Conservation (phyloP, 352 stramenopile genomes). For the Aphanomyces invadans region DNA sequence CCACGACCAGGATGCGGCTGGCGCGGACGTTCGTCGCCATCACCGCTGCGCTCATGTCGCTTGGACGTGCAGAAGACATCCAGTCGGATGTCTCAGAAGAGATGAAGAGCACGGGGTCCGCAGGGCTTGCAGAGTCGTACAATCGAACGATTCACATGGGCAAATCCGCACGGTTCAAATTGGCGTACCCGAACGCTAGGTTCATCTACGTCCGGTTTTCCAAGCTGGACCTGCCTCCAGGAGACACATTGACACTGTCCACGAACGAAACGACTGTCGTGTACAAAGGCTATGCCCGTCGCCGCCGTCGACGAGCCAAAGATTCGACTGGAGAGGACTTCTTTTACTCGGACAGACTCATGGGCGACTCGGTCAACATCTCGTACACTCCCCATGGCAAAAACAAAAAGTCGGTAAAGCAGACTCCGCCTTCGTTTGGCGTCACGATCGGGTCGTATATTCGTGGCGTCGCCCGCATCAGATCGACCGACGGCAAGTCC, state of each 20-base stretch:
- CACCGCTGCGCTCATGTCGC: neutral
- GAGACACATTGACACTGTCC: constrained; percentile 23
- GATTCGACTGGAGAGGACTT: neutral
- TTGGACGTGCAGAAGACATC: neutral
- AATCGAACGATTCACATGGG: constrained; percentile 2
- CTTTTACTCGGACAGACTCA: constrained; percentile 13
- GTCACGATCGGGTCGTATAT: constrained; percentile 12
- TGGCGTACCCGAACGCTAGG: constrained; percentile 22
- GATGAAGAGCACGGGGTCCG: neutral
- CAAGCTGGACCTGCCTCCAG: constrained; percentile 30
- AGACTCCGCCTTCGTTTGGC: neutral
- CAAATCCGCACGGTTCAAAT: neutral
- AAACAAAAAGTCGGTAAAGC: neutral
- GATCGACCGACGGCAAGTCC: neutral
- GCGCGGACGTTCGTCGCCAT: neutral
- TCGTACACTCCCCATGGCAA: neutral
- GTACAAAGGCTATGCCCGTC: neutral
- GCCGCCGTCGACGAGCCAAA: neutral
- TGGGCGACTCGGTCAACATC: neutral
- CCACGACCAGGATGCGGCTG: neutral
- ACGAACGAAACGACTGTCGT: neutral
- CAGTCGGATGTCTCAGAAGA: neutral
- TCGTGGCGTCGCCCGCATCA: neutral
- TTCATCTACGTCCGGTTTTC: constrained; percentile 43
- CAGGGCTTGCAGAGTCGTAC: neutral